These are phyloP conservation scores for Cercospora janseana DNA, from an alignment of 2,329 filamentous ascomycete genomes.

Conservation along the genomic window DNA sequence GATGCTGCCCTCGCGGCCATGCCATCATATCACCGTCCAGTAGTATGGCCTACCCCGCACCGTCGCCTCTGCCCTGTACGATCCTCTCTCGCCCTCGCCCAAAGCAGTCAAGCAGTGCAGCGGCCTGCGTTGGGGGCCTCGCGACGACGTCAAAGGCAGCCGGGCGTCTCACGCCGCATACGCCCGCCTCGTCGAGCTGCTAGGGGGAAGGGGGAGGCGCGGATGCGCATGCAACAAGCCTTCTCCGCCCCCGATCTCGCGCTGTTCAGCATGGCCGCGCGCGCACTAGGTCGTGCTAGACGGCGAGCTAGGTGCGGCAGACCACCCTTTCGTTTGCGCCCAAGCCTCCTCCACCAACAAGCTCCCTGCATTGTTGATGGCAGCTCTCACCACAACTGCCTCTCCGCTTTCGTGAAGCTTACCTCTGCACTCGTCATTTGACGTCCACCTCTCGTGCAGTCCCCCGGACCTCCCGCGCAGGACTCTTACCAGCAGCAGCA, in stretches of 20 bases:
- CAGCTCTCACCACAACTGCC: conserved; percentile 24
- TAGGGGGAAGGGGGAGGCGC: too few species aligned
- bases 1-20: conserved; percentile 2
- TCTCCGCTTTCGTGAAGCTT: conserved; percentile 29
- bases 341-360: conserved; percentile 20
- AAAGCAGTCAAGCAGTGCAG: conserved; percentile 16
- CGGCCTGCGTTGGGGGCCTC: conserved; percentile 22
- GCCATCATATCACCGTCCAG: too few species aligned
- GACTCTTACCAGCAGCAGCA: conserved; percentile 5
- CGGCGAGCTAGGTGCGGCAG: conserved; percentile 18
- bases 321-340: conserved; percentile 20
- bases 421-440: conserved; percentile 27
- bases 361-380: conserved; percentile 26
- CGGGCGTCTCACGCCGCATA: conserved; percentile 24
- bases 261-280: conserved; percentile 13
- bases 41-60: conserved; percentile 15
- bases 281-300: conserved; percentile 9
- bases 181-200: conserved; percentile 20
- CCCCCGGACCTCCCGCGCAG: conserved; percentile 9
- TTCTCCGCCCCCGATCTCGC: conserved; percentile 8
- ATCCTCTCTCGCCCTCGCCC: conserved; percentile 19
- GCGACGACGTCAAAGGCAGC: conserved; percentile 26
- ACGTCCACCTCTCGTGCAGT: conserved; percentile 18
- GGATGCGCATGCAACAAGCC: conserved; percentile 5
- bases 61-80: conserved; percentile 10